Evolutionary conservation across 257 asterid species (phyloP).

Genomic region (Solanum chaucha): DNA sequence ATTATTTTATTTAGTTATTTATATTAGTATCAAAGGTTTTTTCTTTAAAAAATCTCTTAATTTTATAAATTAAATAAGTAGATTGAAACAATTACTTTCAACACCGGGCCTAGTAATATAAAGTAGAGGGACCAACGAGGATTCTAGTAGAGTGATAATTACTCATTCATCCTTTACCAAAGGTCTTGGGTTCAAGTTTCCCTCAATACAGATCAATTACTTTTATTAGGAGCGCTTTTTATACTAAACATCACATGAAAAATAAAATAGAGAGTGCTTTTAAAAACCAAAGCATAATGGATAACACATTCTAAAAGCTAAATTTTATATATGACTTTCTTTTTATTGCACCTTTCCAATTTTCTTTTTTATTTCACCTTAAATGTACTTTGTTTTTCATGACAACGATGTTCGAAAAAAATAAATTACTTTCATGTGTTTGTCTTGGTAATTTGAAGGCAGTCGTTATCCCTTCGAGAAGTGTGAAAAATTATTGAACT

Average conservation of each 20-base stretch:
- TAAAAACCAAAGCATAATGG: neutral
- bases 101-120: neutral
- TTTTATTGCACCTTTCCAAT: neutral
- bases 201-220: too few species aligned
- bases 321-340: neutral
- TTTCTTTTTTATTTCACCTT: neutral
- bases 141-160: too few species aligned
- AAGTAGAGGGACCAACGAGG: neutral
- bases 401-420: neutral
- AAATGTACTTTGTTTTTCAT: neutral
- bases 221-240: too few species aligned
- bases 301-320: neutral
- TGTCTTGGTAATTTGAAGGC: neutral
- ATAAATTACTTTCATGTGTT: neutral
- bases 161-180: too few species aligned
- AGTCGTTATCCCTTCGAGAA: too few species aligned
- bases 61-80: too few species aligned
- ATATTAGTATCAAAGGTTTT: too few species aligned
- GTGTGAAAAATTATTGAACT: too few species aligned
- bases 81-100: neutral
- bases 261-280: neutral
- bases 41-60: too few species aligned
- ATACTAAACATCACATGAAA: too few species aligned
- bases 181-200: fast-evolving
- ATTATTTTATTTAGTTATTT: too few species aligned